phyloP scores from a whole-genome alignment of 1,284 basidiomycete genomes.

The Pseudozyma hubeiensis region DNA sequence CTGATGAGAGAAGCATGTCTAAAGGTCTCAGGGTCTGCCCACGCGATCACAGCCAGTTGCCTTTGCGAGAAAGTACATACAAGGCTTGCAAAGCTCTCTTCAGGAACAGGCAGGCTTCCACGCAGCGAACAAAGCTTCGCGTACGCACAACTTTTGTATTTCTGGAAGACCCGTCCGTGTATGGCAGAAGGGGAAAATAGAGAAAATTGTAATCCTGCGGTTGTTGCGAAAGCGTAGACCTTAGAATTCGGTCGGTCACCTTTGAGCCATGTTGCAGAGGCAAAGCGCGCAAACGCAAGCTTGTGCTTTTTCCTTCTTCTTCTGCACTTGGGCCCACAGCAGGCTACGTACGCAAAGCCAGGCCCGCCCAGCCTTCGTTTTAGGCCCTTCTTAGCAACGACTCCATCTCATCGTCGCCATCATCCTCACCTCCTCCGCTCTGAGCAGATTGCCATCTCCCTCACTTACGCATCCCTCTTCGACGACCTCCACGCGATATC shows the following conservation, averaged over 20 bases:
- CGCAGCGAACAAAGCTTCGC: neutral
- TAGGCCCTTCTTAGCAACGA: neutral
- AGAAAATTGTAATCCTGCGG: neutral
- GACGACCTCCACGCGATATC: neutral
- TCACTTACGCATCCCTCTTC: neutral
- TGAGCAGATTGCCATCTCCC: neutral
- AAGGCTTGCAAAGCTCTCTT: neutral
- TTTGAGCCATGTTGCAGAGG: too few species aligned
- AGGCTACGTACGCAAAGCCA: neutral
- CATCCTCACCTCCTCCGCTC: constrained; percentile 4
- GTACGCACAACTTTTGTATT: constrained; percentile 16
- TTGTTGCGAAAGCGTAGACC: too few species aligned
- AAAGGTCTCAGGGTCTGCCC: neutral
- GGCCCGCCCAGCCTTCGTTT: neutral
- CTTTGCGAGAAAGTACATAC: too few species aligned
- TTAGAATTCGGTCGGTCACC: too few species aligned
- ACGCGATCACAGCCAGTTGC: constrained; percentile 7
- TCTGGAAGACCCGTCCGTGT: neutral
- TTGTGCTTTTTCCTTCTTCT: neutral
- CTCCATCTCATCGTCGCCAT: constrained; percentile 3
- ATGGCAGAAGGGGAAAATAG: neutral
- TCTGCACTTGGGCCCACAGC: neutral
- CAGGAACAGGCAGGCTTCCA: neutral
- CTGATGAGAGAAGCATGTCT: too few species aligned
- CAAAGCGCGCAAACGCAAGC: too few species aligned